Evolutionary conservation across 345 rosid genomes (phyloP), one percentile per base, ranked within the genome.

Genomic region (Eucalyptus erythrocorys): DNA sequence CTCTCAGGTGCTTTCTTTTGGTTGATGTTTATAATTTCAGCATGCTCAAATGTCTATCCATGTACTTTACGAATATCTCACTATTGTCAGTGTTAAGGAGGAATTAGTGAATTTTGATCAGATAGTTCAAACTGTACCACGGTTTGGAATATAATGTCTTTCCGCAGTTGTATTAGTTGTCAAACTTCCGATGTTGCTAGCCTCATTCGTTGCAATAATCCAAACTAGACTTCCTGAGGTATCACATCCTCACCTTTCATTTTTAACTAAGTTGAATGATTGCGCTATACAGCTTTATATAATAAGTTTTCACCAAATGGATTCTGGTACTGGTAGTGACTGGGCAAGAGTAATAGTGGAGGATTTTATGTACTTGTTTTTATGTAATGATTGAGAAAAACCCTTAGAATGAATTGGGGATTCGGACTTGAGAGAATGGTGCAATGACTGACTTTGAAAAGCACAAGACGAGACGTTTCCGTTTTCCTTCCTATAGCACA

Each of bases 1-100:
- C 86, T 92, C 45, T 89, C 95, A 92, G 96, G 98, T 95, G 81
- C 40, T 26, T 4, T 68, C 32, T 34, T 26, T 50, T 24, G 43
- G 68, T 49, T 42, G 40, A 32, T 84, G 40, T 48, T 14, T n/a
- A 85, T 34, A 37, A 71, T 22, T 71, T 16, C 82, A 11, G 47
- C 82, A 76, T 21, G 82, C 82, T 76, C 15, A 76, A 11, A 71
- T 16, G 80, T 16, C 42, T 68, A 6, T 76, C 27, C 47, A 37
- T 37, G 47, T 0, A 10, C 27, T 76, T 17, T 27, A 37, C 27
- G 8, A 3, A 19, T 71, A 19, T 5, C 3, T 10, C 45, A 2
- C 19, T 71, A 19, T 71, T 37, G 81, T 71, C 27, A 37, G 5
- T 71, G 26, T 19, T 37, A 3, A 71, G 45, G 26, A 34, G 82